Percentiles rank a stretch among this genome's conserved stretches.
These are phyloP conservation scores for Polyplosphaeria fusca DNA, from an alignment of 495 filamentous ascomycete genomes.

Conservation along the genomic window DNA sequence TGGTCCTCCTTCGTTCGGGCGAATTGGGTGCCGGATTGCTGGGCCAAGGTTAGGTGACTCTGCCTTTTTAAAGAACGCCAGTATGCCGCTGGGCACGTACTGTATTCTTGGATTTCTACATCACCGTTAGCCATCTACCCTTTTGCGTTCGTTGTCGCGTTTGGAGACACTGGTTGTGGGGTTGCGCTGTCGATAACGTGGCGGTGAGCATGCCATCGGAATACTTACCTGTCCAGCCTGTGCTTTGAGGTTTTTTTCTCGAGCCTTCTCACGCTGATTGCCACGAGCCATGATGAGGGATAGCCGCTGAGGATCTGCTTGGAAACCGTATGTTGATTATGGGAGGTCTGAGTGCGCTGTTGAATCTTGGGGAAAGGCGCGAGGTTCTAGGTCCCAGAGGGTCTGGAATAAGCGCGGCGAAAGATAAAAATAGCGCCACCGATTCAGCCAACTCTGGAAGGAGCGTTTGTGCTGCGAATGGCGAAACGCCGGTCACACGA, in stretches of 20 bases:
- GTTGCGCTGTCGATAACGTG: background rate
- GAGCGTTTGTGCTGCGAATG: background rate
- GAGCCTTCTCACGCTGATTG: slow-evolving; percentile 88
- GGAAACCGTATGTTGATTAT: background rate
- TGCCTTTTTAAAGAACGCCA: background rate
- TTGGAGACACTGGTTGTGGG: background rate
- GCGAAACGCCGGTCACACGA: too few relatives aligned
- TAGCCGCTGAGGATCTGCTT: background rate
- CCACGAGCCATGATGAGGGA: slow-evolving; percentile 70
- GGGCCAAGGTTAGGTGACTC: slow-evolving; percentile 17
- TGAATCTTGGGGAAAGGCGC: too few relatives aligned
- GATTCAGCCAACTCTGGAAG: background rate
- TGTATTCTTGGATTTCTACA: slow-evolving; percentile 61
- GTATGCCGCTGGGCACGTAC: slow-evolving; percentile 36
- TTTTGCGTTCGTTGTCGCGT: background rate
- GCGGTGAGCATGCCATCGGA: slow-evolving; percentile 9
- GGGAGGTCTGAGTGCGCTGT: background rate
- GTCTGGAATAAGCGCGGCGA: slow-evolving; percentile 1
- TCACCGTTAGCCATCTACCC: background rate
- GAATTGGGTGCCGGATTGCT: slow-evolving; percentile 65
- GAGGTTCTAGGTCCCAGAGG: too few relatives aligned
- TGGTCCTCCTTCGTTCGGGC: slow-evolving; percentile 69
- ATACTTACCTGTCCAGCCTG: slow-evolving; percentile 51
- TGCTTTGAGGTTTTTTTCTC: slow-evolving; percentile 75
- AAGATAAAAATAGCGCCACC: slow-evolving; percentile 11